Evolutionary conservation across 1,139 yeast species (phyloP).

Genomic region (Protomyces lactucae-debilis): DNA sequence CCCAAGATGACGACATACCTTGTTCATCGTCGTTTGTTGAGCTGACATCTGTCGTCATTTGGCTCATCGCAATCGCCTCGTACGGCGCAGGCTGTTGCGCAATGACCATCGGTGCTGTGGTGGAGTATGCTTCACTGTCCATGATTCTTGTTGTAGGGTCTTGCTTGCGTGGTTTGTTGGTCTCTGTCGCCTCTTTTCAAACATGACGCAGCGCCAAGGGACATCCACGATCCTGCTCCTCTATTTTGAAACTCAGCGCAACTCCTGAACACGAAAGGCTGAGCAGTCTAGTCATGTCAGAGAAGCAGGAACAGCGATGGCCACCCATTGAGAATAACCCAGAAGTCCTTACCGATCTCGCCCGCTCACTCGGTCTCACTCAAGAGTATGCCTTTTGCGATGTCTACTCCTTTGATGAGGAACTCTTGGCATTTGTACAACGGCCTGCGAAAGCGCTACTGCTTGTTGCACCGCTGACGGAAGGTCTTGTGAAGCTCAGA

Average conservation of each 20-base stretch:
- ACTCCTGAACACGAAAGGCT: neutral
- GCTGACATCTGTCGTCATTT: neutral
- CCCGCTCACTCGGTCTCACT: constrained; percentile 62
- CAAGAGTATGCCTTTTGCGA: constrained; percentile 64
- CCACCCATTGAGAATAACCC: constrained; percentile 93
- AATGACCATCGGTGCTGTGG: neutral
- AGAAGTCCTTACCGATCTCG: constrained; percentile 67
- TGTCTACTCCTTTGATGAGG: constrained; percentile 74
- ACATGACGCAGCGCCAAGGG: neutral
- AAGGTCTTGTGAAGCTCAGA: constrained; percentile 53
- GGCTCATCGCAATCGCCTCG: neutral
- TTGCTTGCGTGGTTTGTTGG: neutral
- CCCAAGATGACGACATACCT: neutral
- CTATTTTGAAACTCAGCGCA: neutral
- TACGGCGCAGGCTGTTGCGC: neutral
- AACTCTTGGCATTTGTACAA: constrained; percentile 69
- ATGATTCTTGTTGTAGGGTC: neutral
- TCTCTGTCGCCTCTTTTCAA: neutral
- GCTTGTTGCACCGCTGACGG: constrained; percentile 73
- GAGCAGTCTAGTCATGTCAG: neutral
- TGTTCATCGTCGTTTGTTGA: neutral
- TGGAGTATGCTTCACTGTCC: neutral
- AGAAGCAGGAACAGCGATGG: constrained; percentile 8
- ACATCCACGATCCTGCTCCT: neutral
- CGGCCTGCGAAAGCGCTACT: constrained; percentile 73